Evolutionary conservation across 768 basidiomycete species (phyloP).

Genomic region (Mycena polygramma): DNA sequence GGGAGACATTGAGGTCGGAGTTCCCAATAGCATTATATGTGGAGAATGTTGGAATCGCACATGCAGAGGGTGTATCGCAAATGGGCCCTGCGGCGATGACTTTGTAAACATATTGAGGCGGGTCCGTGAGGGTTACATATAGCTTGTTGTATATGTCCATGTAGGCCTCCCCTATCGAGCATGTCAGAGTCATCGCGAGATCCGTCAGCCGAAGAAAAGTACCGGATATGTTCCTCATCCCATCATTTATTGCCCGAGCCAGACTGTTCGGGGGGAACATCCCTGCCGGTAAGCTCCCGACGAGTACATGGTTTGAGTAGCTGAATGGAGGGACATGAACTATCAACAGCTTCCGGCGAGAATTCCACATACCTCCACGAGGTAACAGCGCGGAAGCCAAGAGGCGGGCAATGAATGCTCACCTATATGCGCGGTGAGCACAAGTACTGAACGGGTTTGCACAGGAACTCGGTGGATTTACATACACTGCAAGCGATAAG

Average conservation of each 20-base stretch:
- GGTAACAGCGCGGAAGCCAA: slow-evolving; percentile 20
- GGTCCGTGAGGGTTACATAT: background rate
- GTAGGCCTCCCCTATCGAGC: slow-evolving; percentile 11
- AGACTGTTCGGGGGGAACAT: slow-evolving; percentile 13
- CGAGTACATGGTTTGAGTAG: slow-evolving; percentile 10
- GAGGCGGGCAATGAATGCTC: slow-evolving; percentile 21
- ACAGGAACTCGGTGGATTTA: background rate
- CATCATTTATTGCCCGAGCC: slow-evolving; percentile 15
- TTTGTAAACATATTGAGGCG: slow-evolving; percentile 14
- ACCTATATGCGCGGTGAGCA: slow-evolving; percentile 8
- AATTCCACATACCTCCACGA: slow-evolving; percentile 13
- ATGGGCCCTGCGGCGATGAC: slow-evolving; percentile 16
- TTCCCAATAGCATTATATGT: slow-evolving; percentile 29
- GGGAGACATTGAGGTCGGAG: slow-evolving; percentile 26
- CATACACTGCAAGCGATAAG: slow-evolving; percentile 19
- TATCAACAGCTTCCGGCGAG: background rate
- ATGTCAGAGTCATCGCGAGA: slow-evolving; percentile 1
- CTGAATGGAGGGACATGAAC: background rate
- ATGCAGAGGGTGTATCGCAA: slow-evolving; percentile 6
- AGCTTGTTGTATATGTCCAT: slow-evolving; percentile 4
- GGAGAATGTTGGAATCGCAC: slow-evolving; percentile 10
- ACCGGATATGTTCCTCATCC: slow-evolving; percentile 10
- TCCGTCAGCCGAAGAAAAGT: background rate
- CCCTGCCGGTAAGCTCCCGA: background rate
- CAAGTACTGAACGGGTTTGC: too few species aligned